Percentiles rank a stretch among this genome's conserved stretches.
phyloP scores from a whole-genome alignment of 2,329 filamentous ascomycete genomes.

The Exophiala lecanii-corni region DNA sequence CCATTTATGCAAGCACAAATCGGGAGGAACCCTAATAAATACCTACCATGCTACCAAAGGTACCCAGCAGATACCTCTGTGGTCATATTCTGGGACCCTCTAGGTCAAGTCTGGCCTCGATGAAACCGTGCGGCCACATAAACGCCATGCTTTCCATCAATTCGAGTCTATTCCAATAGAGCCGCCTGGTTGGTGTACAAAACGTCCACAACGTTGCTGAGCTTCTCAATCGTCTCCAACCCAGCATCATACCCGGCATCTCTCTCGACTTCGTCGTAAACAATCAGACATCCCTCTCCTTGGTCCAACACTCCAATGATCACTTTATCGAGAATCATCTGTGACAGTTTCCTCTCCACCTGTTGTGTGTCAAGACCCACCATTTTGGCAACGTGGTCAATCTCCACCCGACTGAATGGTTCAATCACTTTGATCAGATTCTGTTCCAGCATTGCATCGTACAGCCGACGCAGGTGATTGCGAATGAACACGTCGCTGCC shows the following conservation, averaged over 20 bases:
- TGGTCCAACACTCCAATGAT: slow-evolving; percentile 97
- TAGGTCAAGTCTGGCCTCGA: no score
- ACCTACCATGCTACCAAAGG: no score
- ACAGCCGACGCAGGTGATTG: slow-evolving; percentile 89
- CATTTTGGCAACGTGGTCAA: slow-evolving; percentile 95
- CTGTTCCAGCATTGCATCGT: slow-evolving; percentile 98
- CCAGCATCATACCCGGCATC: slow-evolving; percentile 94
- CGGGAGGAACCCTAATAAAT: no score
- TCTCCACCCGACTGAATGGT: slow-evolving; percentile 95
- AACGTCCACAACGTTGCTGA: slow-evolving; percentile 95
- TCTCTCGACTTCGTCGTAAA: slow-evolving; percentile 90
- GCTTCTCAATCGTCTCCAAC: slow-evolving; percentile 89
- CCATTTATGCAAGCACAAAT: no score
- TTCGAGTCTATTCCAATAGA: slow-evolving; percentile 68
- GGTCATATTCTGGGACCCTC: no score
- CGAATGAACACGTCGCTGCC: slow-evolving; percentile 94
- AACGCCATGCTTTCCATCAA: slow-evolving; percentile 1
- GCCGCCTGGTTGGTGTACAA: slow-evolving; percentile 97
- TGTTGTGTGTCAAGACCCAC: slow-evolving; percentile 93
- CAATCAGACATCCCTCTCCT: slow-evolving; percentile 93
- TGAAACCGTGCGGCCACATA: no score
- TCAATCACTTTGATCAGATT: slow-evolving; percentile 99
- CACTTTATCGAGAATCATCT: slow-evolving; percentile 99
- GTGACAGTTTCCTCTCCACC: slow-evolving; percentile 94
- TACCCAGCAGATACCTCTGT: no score